Conservation (phyloP, 805 yeast genomes). For the Candida multigemmis region DNA sequence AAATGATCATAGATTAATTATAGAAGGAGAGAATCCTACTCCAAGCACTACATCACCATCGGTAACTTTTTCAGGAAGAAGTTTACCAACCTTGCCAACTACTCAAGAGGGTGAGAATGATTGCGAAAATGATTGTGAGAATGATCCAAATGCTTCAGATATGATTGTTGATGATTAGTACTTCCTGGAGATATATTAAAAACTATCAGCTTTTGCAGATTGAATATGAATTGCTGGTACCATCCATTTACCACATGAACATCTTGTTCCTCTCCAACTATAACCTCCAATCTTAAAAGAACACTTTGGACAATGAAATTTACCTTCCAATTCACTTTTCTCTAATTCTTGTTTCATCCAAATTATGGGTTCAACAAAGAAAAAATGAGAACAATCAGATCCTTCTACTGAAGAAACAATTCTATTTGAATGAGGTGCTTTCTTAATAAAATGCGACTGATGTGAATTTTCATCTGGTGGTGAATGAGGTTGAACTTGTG, state of each 20-base stretch:
- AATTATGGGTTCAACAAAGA: constrained; percentile 67
- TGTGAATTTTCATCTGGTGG: constrained; percentile 59
- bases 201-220: constrained; percentile 65
- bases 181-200: constrained; percentile 1
- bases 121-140: constrained; percentile 10
- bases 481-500: constrained; percentile 54
- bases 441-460: constrained; percentile 58
- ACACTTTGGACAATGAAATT: constrained; percentile 79
- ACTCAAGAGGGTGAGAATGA: constrained; percentile 4
- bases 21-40: constrained; percentile 5
- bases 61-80: constrained; percentile 10
- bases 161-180: constrained; percentile 33
- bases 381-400: constrained; percentile 72
- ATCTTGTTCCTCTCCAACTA: constrained; percentile 89
- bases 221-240: constrained; percentile 83
- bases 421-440: constrained; percentile 52
- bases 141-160: too few relatives aligned
- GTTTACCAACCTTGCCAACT: constrained; percentile 12
- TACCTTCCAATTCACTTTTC: constrained; percentile 77
- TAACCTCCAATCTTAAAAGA: constrained; percentile 81
- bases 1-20: constrained; percentile 23
- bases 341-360: constrained; percentile 88
- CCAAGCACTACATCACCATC: constrained; percentile 5
- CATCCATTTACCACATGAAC: constrained; percentile 95
- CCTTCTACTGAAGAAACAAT: constrained; percentile 52